Conservation (phyloP, 129 eudicot species). For the Pseudognaphalium luteoalbum region DNA sequence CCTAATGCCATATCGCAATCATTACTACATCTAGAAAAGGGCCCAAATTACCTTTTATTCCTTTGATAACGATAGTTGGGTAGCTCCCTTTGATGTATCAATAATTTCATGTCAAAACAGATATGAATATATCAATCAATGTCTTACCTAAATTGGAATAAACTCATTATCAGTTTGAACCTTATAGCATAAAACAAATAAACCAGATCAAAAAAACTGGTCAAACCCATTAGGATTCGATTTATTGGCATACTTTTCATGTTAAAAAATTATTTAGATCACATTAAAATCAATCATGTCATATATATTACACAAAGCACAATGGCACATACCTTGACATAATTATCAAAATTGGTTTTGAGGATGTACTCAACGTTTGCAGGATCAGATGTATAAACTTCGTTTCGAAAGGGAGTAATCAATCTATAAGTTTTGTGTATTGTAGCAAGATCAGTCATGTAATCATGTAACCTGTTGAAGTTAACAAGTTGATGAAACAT, state of each 20-base stretch:
- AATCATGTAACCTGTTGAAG: slow-evolving; percentile 56
- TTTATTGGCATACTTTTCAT: background rate
- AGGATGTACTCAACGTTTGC: slow-evolving; percentile 26
- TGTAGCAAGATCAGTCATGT: slow-evolving; percentile 62
- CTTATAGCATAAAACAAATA: too few relatives aligned
- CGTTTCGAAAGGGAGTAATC: slow-evolving; percentile 40
- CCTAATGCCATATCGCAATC: too few relatives aligned
- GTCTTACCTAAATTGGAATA: background rate
- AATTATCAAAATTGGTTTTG: slow-evolving; percentile 25
- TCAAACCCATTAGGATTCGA: background rate
- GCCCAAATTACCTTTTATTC: too few relatives aligned
- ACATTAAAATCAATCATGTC: too few relatives aligned
- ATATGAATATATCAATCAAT: background rate
- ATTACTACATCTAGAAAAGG: too few relatives aligned
- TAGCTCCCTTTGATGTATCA: too few relatives aligned
- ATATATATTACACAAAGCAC: background rate
- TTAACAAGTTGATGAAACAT: slow-evolving; percentile 43
- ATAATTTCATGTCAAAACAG: background rate
- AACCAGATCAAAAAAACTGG: background rate
- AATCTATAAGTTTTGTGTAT: slow-evolving; percentile 53
- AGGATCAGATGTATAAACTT: slow-evolving; percentile 49
- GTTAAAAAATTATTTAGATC: background rate
- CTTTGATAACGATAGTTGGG: too few relatives aligned
- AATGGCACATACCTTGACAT: slow-evolving; percentile 20
- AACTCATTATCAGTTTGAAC: background rate